Evolutionary conservation across 2,329 filamentous ascomycete genomes (phyloP).

Genomic region (Fusarium fujikuroi): DNA sequence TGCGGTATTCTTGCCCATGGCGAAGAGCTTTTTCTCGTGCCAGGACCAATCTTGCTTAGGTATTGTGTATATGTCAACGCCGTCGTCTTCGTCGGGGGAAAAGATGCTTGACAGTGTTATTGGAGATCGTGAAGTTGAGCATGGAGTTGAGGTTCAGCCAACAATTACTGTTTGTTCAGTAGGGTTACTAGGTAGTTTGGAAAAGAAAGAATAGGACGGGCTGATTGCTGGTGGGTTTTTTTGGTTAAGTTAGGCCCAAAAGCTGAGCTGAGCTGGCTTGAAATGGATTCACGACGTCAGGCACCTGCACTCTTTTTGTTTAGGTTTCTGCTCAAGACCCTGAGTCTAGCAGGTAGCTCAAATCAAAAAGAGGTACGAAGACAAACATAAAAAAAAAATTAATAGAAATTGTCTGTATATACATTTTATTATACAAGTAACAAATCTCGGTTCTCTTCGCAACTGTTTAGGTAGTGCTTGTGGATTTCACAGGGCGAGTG

Average conservation of each 20-base stretch:
- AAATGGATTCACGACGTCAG: conserved; percentile 32
- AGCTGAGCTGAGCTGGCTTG: conserved; percentile 27
- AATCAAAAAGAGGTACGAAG: not conserved
- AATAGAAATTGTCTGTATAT: not conserved
- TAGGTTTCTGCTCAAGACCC: not conserved
- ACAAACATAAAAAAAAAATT: not conserved
- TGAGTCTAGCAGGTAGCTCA: not conserved
- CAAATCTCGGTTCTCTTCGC: conserved; percentile 1
- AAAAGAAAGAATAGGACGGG: conserved; percentile 21
- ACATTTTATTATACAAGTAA: conserved; percentile 13
- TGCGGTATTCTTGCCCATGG: conserved; percentile 58
- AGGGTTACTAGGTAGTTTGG: not conserved
- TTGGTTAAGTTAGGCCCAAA: conserved; percentile 8
- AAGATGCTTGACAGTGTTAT: conserved; percentile 18
- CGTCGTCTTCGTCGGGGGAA: conserved; percentile 34
- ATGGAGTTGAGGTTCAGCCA: conserved; percentile 26
- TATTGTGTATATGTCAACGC: conserved; percentile 15
- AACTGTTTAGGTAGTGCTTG: not conserved
- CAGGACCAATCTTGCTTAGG: not conserved
- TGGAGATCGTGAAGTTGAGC: conserved; percentile 30
- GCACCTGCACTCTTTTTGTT: conserved; percentile 1
- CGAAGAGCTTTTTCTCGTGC: conserved; percentile 31
- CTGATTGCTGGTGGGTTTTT: conserved; percentile 31
- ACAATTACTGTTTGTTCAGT: conserved; percentile 3
- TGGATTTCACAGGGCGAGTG: conserved; percentile 23